Evolutionary conservation across 129 eudicot species (phyloP).

Genomic region (carrot (Daucus carota)): DH1_v3.0 NC_030382.2:57432501-57433000

Average conservation of each 20-base stretch:
- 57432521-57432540: constrained; percentile 60
- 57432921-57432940: background rate
- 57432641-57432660: background rate
- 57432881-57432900: background rate
- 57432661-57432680: background rate
- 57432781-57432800: background rate
- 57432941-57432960: background rate
- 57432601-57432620: constrained; percentile 43
- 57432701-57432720: background rate
- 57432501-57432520: constrained; percentile 94
- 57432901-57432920: background rate
- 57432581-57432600: constrained; percentile 46
- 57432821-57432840: background rate
- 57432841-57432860: background rate
- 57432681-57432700: background rate
- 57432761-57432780: background rate
- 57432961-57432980: background rate
- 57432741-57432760: background rate
- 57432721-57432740: no score
- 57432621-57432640: constrained; percentile 7
- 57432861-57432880: background rate
- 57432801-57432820: background rate
- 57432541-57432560: constrained; percentile 61
- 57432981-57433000: constrained; percentile 54
- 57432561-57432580: constrained; percentile 95